A percentile compares a stretch with the other conserved stretches of the same genome.
Evolutionary conservation across 192 early-diverging fungal species (phyloP).

Genomic region (Haplosporangium gracile): DNA sequence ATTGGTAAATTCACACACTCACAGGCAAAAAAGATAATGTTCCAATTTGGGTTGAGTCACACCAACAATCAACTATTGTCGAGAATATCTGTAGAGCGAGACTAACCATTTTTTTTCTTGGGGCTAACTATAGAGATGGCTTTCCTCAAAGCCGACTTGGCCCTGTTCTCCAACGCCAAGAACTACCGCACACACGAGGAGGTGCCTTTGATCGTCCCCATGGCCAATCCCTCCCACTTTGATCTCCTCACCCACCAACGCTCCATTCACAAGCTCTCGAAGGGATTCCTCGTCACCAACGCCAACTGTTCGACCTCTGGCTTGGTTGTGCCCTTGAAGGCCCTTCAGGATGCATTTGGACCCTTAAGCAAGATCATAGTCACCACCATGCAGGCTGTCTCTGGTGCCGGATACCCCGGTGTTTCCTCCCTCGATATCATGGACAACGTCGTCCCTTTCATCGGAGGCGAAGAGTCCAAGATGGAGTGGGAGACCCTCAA

Average conservation of each 20-base stretch:
- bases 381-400: slow-evolving; percentile 95
- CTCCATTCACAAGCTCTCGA: slow-evolving; percentile 63
- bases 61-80: neutral
- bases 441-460: slow-evolving; percentile 96
- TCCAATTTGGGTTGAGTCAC: neutral
- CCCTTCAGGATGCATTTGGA: slow-evolving; percentile 93
- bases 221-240: slow-evolving; percentile 92
- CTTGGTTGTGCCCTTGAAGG: slow-evolving; percentile 89
- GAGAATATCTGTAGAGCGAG: neutral
- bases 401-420: slow-evolving; percentile 98
- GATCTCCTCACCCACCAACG: slow-evolving; percentile 85
- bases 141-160: slow-evolving; percentile 89
- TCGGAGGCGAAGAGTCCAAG: slow-evolving; percentile 97
- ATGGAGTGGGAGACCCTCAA: slow-evolving; percentile 95
- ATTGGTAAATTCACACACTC: slow-evolving; percentile 65
- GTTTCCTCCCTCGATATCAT: slow-evolving; percentile 95
- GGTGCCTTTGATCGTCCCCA: slow-evolving; percentile 95
- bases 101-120: slow-evolving; percentile 8
- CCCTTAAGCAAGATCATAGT: slow-evolving; percentile 86
- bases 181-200: slow-evolving; percentile 93
- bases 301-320: slow-evolving; percentile 99
- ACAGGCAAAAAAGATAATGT: neutral
- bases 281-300: slow-evolving; percentile 96
- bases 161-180: slow-evolving; percentile 96
- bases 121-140: slow-evolving; percentile 73